Percentiles rank a stretch among this genome's conserved stretches.
Evolutionary conservation across 2,329 filamentous ascomycete genomes (phyloP).

Genomic region (Aspergillus fumigatus): DNA sequence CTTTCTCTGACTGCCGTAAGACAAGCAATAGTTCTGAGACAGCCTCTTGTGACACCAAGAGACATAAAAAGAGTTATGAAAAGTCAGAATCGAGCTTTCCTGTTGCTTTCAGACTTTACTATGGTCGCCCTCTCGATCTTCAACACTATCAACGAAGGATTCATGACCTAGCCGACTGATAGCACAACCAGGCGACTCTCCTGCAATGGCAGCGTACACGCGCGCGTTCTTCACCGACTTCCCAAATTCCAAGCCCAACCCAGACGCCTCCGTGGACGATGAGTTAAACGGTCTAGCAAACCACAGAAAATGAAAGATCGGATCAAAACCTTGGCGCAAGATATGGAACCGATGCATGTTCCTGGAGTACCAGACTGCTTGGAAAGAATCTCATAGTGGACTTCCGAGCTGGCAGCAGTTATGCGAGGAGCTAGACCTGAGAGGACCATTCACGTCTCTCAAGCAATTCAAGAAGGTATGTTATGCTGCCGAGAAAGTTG

Average conservation of each 20-base stretch:
- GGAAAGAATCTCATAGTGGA: slow-evolving; percentile 5
- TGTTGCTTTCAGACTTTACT: background rate
- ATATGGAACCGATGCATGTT: slow-evolving; percentile 20
- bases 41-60: too few relatives aligned
- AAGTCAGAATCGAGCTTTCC: too few relatives aligned
- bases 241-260: slow-evolving; percentile 12
- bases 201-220: background rate
- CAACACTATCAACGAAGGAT: background rate
- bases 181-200: background rate
- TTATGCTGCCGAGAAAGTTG: background rate
- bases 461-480: slow-evolving; percentile 25
- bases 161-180: background rate
- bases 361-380: slow-evolving; percentile 14
- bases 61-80: too few relatives aligned
- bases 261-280: slow-evolving; percentile 7
- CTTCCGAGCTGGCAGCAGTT: slow-evolving; percentile 22
- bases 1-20: background rate
- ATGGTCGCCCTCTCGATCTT: background rate
- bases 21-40: background rate
- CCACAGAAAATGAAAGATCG: slow-evolving; percentile 17
- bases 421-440: slow-evolving; percentile 22
- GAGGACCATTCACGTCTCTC: slow-evolving; percentile 14
- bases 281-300: slow-evolving; percentile 19
- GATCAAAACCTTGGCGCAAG: slow-evolving; percentile 16
- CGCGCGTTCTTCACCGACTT: slow-evolving; percentile 12